Conservation (phyloP, 2,329 filamentous ascomycete species). For the Ciborinia camelliae region DNA sequence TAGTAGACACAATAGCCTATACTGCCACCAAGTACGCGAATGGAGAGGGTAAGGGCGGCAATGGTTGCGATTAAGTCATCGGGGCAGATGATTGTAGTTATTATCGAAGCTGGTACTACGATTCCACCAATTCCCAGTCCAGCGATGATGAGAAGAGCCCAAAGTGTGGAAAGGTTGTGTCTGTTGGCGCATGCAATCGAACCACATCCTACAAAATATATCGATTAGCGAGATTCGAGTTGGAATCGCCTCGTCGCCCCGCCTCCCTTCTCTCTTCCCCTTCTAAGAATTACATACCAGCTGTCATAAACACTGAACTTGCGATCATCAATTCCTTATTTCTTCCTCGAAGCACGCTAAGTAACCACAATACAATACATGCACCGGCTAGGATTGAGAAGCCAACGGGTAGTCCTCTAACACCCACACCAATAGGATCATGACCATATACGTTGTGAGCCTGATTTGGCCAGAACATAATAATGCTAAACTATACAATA, state of each 20-base stretch:
- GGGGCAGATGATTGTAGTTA: conserved; percentile 66
- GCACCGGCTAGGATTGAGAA: conserved; percentile 62
- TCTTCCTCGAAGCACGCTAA: conserved; percentile 55
- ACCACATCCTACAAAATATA: conserved; percentile 47
- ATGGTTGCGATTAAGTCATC: conserved; percentile 68
- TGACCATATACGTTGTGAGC: conserved; percentile 64
- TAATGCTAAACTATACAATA: conserved; percentile 27
- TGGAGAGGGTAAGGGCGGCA: conserved; percentile 63
- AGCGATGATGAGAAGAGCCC: conserved; percentile 57
- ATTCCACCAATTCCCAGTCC: conserved; percentile 65
- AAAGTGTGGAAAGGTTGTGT: conserved; percentile 53
- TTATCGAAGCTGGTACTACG: conserved; percentile 55
- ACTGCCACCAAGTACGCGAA: conserved; percentile 64
- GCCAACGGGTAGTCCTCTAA: conserved; percentile 62
- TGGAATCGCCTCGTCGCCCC: conserved; percentile 14
- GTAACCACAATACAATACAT: conserved; percentile 53
- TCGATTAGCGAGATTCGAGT: conserved; percentile 38
- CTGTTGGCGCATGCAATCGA: conserved; percentile 48
- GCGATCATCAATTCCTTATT: conserved; percentile 59
- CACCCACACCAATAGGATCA: conserved; percentile 59
- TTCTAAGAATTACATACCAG: conserved; percentile 43
- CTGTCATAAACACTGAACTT: conserved; percentile 62
- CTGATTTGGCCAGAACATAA: conserved; percentile 59
- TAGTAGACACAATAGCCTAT: conserved; percentile 59
- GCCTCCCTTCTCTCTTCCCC: no score